Base-by-base conservation (phyloP, 2,329 filamentous ascomycete genomes). In the Camptophora hylomeconis region DNA sequence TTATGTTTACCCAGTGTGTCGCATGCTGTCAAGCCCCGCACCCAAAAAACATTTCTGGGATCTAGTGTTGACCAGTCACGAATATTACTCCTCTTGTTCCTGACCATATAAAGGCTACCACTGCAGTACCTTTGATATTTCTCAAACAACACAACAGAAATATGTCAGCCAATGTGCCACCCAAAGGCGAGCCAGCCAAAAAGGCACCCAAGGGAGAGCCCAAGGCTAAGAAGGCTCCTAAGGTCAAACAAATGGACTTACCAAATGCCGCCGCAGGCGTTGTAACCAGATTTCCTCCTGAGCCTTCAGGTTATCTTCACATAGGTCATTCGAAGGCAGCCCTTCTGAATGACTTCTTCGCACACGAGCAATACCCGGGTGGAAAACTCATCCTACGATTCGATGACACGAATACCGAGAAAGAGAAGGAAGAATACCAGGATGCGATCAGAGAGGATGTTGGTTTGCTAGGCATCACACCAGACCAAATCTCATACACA, bases 351-450 rank as follows among this genome's bases (percentile, higher is more conserved):
- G 47, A 51, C 30, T 48, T 38, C 33, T 51, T 51, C 30, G 48
- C 48, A 8, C 48, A 50, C 28, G 42, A 42, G 25, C 35, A 46
- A 28, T 44, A 47, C 27, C 36, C 36, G 3, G 89, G 89, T 47
- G 46, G 42, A 24, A 92, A 79, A 47, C 67, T 98, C 45, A 75
- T 92, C 35, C 72, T 95, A 27, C 80, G 89, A 36, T 89, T 98
- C 49, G 89, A 98, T 52, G 89, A 98, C 51, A 98, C 89, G 32
- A 98, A 98, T 58, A 89, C 89, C 5, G 76, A 80, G 36, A 95
- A 95, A 56, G 89, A 98, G 66, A 94, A 92, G 63, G 75, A 87
- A 53, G 89, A 95, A 60, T 98, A 78, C 53, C 78, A 95, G 53
- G 84, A 95, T 57, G 71, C 84, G 4, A 98, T 98, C 38, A 65